Evolutionary conservation across 495 filamentous ascomycete species (phyloP), one percentile per base, ranked within the genome.

Genomic region (Neurospora sp.): DNA sequence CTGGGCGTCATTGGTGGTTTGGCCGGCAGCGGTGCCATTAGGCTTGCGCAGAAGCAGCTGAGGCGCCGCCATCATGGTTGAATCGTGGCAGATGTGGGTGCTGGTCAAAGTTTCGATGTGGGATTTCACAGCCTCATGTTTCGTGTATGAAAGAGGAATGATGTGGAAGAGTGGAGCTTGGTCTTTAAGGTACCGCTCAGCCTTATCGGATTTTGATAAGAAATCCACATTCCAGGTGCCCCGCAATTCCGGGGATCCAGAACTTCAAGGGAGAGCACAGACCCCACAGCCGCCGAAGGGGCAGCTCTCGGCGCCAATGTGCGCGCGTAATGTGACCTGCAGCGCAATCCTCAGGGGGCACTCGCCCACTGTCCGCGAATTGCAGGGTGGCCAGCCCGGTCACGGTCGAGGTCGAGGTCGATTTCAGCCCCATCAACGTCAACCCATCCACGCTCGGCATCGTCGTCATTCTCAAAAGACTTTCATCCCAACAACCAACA

Each of bases 1-100:
- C 61, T 86, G 73, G 69, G 86, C 81, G 74, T 91, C 91, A 76
- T 75, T 81, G 83, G 85, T 74, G 48, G 71, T 40, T 72, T 73
- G 77, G 70, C 44, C 69, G 18, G 72, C 68, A 10, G 75, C 40
- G n/a, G 61, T 71, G 68, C 81, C 81, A 65, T 82, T 81, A 5
- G 79, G 40, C 69, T 78, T 81, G 59, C 79, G 78, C 18, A 76
- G 78, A 38, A 82, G 74, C 61, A 79, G 74, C 75, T 80, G 81
- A 4, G 82, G 82, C 14, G 81, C 76, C 70, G 76, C 40, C 81
- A 80, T 82, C 68, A 72, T 61, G 40, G 72, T 69, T 35, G 20
- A 22, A 6, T 69, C 27, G 5, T 3, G 14, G 1, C 35, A 35
- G 14, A 35, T 37, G 53, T 61, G 2, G 10, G 22, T 59, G 16